A percentile compares a stretch with the other conserved stretches of the same genome.
Evolutionary conservation across 352 stramenopile species (phyloP).

Genomic region (Globisporangium parvum): DNA sequence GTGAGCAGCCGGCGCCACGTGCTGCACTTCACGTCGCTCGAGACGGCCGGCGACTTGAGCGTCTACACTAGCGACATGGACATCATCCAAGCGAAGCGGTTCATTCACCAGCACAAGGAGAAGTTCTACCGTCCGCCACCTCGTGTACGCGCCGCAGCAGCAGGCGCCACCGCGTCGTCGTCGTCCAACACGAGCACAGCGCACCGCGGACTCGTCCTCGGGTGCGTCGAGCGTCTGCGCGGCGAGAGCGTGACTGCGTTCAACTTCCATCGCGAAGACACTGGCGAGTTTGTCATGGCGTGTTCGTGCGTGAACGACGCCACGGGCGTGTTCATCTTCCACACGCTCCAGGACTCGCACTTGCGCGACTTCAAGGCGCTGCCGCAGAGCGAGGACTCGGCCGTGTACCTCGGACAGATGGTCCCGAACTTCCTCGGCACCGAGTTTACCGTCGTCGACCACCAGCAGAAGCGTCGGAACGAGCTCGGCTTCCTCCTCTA

Average conservation of each 20-base stretch:
- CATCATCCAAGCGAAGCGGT: slow-evolving; percentile 57
- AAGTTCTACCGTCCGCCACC: slow-evolving; percentile 49
- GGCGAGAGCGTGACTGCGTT: slow-evolving; percentile 80
- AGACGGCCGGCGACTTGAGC: slow-evolving; percentile 56
- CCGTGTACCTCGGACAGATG: slow-evolving; percentile 76
- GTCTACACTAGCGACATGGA: slow-evolving; percentile 57
- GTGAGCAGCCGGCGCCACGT: slow-evolving; percentile 38
- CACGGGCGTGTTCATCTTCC: slow-evolving; percentile 73
- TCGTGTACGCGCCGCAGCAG: background rate
- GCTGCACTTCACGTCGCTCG: slow-evolving; percentile 74
- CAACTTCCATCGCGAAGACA: slow-evolving; percentile 80
- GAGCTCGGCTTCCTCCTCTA: slow-evolving; percentile 79
- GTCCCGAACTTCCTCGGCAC: slow-evolving; percentile 78
- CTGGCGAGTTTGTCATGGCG: slow-evolving; percentile 68
- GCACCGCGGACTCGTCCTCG: slow-evolving; percentile 36
- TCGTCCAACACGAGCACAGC: background rate
- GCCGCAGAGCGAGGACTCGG: slow-evolving; percentile 68
- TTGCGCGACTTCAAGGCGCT: slow-evolving; percentile 63
- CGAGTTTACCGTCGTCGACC: slow-evolving; percentile 79
- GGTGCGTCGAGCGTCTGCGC: slow-evolving; percentile 61
- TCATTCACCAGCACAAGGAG: slow-evolving; percentile 78
- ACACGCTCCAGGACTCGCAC: slow-evolving; percentile 76
- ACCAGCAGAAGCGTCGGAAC: slow-evolving; percentile 57
- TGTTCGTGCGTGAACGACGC: slow-evolving; percentile 65
- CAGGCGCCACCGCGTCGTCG: too few species aligned